Conservation (phyloP, 805 yeast species). For the Vanderwaltozyma yarrowii region DNA sequence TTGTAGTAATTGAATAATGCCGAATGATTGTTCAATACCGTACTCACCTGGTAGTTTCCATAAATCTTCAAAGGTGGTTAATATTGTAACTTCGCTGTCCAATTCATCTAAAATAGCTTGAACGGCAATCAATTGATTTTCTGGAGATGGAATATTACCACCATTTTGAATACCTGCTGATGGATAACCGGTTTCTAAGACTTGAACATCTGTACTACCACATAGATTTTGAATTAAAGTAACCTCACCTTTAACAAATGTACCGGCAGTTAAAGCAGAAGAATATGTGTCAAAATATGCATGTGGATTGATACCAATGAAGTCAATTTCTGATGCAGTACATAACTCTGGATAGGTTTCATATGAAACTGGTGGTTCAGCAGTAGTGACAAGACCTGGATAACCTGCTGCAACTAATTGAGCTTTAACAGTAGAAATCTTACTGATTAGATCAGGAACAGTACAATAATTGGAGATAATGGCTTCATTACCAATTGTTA, state of each 20-base stretch:
- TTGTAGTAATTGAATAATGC: slow-evolving; percentile 37
- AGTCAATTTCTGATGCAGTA: slow-evolving; percentile 57
- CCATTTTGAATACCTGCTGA: slow-evolving; percentile 65
- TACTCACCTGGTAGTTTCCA: slow-evolving; percentile 84
- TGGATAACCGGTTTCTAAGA: slow-evolving; percentile 78
- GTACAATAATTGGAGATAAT: slow-evolving; percentile 51
- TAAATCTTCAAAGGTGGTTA: slow-evolving; percentile 69
- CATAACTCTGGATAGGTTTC: slow-evolving; percentile 59
- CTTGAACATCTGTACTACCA: slow-evolving; percentile 12
- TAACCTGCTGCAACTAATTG: slow-evolving; percentile 60
- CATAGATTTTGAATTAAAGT: slow-evolving; percentile 46
- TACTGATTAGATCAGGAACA: slow-evolving; percentile 48
- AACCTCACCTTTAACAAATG: slow-evolving; percentile 57
- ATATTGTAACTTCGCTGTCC: slow-evolving; percentile 53
- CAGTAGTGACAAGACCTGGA: slow-evolving; percentile 64
- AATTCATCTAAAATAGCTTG: slow-evolving; percentile 47
- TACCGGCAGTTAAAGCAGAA: slow-evolving; percentile 59
- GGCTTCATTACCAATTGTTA: slow-evolving; percentile 88
- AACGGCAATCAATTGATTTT: slow-evolving; percentile 65
- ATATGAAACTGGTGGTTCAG: slow-evolving; percentile 81
- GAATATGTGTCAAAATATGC: slow-evolving; percentile 64
- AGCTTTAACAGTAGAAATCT: slow-evolving; percentile 54
- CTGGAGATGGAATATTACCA: slow-evolving; percentile 54
- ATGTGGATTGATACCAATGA: slow-evolving; percentile 80
- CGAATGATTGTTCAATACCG: slow-evolving; percentile 82